phyloP scores from a whole-genome alignment of 148 eudicot genomes.

The Vaccinium vitisidaea region DNA sequence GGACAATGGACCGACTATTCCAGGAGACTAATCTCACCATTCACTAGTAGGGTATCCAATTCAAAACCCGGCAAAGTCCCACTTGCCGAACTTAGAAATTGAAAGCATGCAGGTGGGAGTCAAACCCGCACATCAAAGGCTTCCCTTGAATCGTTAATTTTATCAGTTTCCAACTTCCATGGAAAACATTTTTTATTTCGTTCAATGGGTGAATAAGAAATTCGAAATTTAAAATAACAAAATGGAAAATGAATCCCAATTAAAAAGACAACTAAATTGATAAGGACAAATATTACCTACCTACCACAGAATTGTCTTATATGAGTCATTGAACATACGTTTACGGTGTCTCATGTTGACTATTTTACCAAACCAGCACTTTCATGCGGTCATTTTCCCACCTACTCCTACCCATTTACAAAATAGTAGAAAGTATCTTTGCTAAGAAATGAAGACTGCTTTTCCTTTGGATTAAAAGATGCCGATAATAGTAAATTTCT shows the following conservation, averaged over 20 bases:
- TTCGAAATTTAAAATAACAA: background rate
- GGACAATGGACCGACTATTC: too few relatives aligned
- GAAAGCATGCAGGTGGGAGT: too few relatives aligned
- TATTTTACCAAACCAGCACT: background rate
- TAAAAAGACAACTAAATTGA: slow-evolving; percentile 20
- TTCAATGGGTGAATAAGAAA: background rate
- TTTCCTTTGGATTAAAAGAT: background rate
- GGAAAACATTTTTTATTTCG: background rate
- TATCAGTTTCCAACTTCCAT: too few relatives aligned
- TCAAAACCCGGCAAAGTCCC: too few relatives aligned
- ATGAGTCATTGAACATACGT: background rate
- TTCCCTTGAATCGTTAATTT: too few relatives aligned
- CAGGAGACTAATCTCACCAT: too few relatives aligned
- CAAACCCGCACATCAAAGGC: too few relatives aligned
- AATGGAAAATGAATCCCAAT: background rate
- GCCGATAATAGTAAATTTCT: background rate
- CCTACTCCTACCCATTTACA: slow-evolving; percentile 17
- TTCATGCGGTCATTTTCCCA: slow-evolving; percentile 11
- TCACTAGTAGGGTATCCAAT: too few relatives aligned
- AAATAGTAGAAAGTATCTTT: background rate
- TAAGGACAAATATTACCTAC: slow-evolving; percentile 22
- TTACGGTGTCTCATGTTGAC: background rate
- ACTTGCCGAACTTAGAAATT: too few relatives aligned
- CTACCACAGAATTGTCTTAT: background rate
- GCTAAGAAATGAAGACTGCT: background rate